Conservation (phyloP, 768 basidiomycete genomes). For the Nidula microcarpa region DNA sequence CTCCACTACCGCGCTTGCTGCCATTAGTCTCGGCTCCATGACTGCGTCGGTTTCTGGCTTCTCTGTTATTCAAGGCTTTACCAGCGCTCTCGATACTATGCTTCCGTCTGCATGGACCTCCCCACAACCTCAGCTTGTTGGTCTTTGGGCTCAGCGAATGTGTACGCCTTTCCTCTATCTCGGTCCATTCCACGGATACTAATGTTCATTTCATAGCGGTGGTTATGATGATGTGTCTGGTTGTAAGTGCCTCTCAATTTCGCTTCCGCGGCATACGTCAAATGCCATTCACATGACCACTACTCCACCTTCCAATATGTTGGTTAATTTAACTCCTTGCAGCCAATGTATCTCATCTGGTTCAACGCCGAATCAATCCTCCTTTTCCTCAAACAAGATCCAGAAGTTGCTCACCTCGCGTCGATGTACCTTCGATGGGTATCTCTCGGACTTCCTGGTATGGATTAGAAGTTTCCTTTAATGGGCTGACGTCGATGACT, state of each 20-base stretch:
- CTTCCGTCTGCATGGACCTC: constrained; percentile 96
- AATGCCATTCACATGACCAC: neutral
- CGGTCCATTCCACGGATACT: neutral
- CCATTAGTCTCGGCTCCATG: constrained; percentile 72
- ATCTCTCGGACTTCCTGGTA: constrained; percentile 74
- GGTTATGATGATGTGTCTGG: constrained; percentile 51
- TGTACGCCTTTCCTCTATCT: constrained; percentile 37
- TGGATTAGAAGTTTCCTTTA: constrained; percentile 8
- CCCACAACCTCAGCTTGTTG: constrained; percentile 75
- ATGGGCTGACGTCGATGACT: neutral
- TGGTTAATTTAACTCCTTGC: constrained; percentile 22
- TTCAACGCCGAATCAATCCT: constrained; percentile 79
- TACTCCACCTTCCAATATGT: constrained; percentile 1
- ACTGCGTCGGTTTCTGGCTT: constrained; percentile 72
- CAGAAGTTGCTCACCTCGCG: constrained; percentile 78
- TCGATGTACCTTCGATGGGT: constrained; percentile 74
- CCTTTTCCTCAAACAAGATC: constrained; percentile 73
- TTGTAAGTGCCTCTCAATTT: constrained; percentile 41
- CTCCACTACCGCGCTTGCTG: constrained; percentile 86
- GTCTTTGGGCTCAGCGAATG: constrained; percentile 90
- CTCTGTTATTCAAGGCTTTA: constrained; percentile 78
- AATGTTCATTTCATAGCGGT: constrained; percentile 39
- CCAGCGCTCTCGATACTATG: constrained; percentile 87
- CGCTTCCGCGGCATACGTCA: constrained; percentile 3
- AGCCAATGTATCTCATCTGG: constrained; percentile 71